These are phyloP conservation scores for Fraxinus velutina DNA, from an alignment of 305 asterid species.

Conservation along the genomic window DNA sequence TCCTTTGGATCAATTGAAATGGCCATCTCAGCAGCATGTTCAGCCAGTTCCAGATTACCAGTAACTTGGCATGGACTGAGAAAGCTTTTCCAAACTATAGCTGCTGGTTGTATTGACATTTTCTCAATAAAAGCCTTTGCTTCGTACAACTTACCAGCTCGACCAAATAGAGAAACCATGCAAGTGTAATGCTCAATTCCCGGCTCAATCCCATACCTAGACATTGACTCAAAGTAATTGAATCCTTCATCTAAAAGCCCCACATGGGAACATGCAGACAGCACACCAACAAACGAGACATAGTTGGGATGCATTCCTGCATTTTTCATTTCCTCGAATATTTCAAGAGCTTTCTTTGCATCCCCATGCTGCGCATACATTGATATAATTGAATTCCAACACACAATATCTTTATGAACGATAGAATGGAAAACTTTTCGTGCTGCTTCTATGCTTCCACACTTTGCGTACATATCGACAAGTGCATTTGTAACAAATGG, in stretches of 20 bases:
- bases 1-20: slow-evolving; percentile 36
- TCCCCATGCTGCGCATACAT: slow-evolving; percentile 42
- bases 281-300: slow-evolving; percentile 40
- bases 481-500: slow-evolving; percentile 36
- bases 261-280: slow-evolving; percentile 47
- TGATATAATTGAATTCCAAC: slow-evolving; percentile 47
- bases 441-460: slow-evolving; percentile 38
- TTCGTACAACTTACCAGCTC: slow-evolving; percentile 40
- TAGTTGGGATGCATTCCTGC: slow-evolving; percentile 33
- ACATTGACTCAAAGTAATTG: slow-evolving; percentile 32
- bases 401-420: slow-evolving; percentile 24
- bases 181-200: slow-evolving; percentile 42
- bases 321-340: slow-evolving; percentile 33
- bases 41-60: slow-evolving; percentile 37
- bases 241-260: slow-evolving; percentile 47
- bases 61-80: slow-evolving; percentile 39
- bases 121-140: slow-evolving; percentile 39
- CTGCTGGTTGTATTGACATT: slow-evolving; percentile 39
- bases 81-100: slow-evolving; percentile 45
- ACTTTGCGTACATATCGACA: slow-evolving; percentile 47
- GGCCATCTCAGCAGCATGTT: slow-evolving; percentile 41
- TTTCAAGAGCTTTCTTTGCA: slow-evolving; percentile 37
- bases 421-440: slow-evolving; percentile 17
- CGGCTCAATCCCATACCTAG: slow-evolving; percentile 36
- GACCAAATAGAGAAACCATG: slow-evolving; percentile 48